Evolutionary conservation across 805 yeast species (phyloP), one percentile per base, ranked within the genome.

Genomic region (Yarrowia osloensis): DNA sequence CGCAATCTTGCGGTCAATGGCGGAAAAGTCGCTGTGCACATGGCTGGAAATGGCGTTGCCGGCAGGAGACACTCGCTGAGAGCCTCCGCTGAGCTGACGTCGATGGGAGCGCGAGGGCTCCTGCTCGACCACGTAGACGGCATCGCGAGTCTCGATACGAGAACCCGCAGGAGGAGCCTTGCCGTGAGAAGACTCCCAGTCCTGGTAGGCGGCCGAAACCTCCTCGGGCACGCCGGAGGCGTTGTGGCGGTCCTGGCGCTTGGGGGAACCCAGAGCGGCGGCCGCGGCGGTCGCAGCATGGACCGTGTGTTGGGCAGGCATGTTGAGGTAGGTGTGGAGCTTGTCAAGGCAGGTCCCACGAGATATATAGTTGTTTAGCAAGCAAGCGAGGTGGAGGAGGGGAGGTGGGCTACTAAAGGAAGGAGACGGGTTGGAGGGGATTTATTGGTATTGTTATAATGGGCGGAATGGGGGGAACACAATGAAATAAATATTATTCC

Each of bases 251-350:
- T 66, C 31, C 26, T 12, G 21, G 40, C 62, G 46, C 7, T 28
- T 37, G 13, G 63, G 63, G 1, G 63, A 57, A 29, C 63, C 63
- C 21, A 57, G 63, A n/a, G 49, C 63, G 22, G 63, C 63, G 12
- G 67, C 67, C 8, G 49, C 68, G 13, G 63, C 63, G 37, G 63
- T 40, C 19, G 63, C 61, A 24, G 61, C 61, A 54, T 54, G 61
- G 33, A 54, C 44, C 24, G 31, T 54, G 28, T 54, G 42, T 37
- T 54, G 61, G 11, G 42, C 21, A n/a, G 61, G 61, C 61, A 54
- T 54, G 42, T 24, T 40, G 26, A 12, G 26, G 19, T 6, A 15
- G 21, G 22, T 24, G 61, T 8, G 33, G 31, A 35, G 22, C 2
- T 4, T 7, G 44, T 5, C 15, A 9, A 35, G 26, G 46, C 33